Base-by-base conservation (phyloP, 306 rosid species). In the Neltuma alba region DNA sequence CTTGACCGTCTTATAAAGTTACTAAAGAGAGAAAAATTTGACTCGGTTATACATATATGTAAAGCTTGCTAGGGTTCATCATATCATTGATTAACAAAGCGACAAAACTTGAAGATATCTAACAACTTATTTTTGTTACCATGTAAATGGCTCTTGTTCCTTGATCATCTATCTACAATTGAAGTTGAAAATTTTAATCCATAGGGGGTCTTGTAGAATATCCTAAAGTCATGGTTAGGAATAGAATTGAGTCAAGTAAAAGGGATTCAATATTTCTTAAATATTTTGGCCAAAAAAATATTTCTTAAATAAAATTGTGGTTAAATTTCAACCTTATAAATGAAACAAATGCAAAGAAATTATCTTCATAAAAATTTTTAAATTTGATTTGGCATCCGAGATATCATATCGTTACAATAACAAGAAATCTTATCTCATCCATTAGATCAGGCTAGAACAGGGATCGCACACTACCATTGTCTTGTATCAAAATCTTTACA, bases 1-100 rank as follows among this genome's bases (percentile, higher is more conserved):
- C 40, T 71, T 82, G 76, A 82, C 54, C 82, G n/a, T 34, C 40
- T 50, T 74, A 44, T 67, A n/a, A 23, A 23, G 63, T 66, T 37
- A 20, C 47, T 40, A n/a, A 58, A 64, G 36, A 60, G 38, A 60
- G n/a, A 60, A 12, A 60, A 25, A 28, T 28, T 28, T 28, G 66
- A 28, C 38, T 28, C 9, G 20, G 66, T 60, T 60, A 28, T 3
- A 9, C 21, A 23, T 54, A n/a, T 54, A n/a, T 21, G 12, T 13
- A n/a, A 27, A 60, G n/a, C 13, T 21, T 21, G 58, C 36, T 58
- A 13, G 65, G 36, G 34, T 58, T 55, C 36, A 0, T 1, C 20
- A 25, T n/a, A n/a, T 60, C 9, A 27, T 28, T 60, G 8, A 28
- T 13, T 21, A n/a, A 54, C 61, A n/a, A 60, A 60, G 66, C 20